Percentiles rank a stretch among this genome's conserved stretches.
Conservation (phyloP, 2,329 filamentous ascomycete species). For the Graphilbum sp. region DNA sequence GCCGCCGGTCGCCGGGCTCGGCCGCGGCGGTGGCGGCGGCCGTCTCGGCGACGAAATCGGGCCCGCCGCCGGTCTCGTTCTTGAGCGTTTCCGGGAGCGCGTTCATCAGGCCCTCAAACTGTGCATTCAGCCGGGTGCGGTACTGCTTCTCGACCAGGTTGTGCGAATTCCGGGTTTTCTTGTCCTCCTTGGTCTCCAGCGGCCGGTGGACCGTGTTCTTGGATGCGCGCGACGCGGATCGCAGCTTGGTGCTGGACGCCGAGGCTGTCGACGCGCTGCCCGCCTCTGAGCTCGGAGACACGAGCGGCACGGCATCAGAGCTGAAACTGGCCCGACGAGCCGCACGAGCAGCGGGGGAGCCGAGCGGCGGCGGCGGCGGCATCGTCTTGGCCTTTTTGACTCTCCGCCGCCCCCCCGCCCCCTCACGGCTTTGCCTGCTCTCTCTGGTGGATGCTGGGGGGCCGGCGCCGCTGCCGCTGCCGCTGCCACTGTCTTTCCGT, state of each 20-base stretch:
- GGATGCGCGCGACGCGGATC: slow-evolving; percentile 15
- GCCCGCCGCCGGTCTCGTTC: background rate
- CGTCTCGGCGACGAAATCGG: slow-evolving; percentile 1
- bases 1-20: slow-evolving; percentile 13
- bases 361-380: slow-evolving; percentile 3
- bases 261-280: background rate
- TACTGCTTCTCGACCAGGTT: slow-evolving; percentile 11
- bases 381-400: background rate
- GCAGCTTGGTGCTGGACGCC: slow-evolving; percentile 9
- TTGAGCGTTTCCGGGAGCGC: slow-evolving; percentile 7
- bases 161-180: slow-evolving; percentile 4
- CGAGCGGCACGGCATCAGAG: background rate
- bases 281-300: background rate
- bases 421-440: background rate
- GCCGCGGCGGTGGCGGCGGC: background rate
- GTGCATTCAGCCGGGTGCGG: slow-evolving; percentile 8
- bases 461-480: background rate
- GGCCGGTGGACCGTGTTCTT: slow-evolving; percentile 13
- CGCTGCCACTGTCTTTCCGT: background rate
- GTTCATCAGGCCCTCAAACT: slow-evolving; percentile 9
- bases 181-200: slow-evolving; percentile 10
- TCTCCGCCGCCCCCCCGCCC: no score
- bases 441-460: background rate
- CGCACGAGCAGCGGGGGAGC: background rate
- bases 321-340: background rate